Conservation (phyloP, 2,329 filamentous ascomycete genomes). For the Aspergillus eucalypticola region DNA sequence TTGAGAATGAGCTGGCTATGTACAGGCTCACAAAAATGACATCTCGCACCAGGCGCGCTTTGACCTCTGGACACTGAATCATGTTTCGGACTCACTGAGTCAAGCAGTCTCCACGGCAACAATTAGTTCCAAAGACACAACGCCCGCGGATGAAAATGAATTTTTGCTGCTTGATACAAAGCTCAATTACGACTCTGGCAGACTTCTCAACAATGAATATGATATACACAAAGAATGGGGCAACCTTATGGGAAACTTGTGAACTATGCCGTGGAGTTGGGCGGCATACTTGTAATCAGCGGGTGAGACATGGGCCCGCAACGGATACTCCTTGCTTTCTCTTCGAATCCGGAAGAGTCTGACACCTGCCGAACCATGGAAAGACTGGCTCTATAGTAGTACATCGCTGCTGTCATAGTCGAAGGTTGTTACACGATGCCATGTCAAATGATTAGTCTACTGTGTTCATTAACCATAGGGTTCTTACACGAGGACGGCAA, state of each 20-base stretch:
- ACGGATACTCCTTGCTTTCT: neutral
- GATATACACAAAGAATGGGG: neutral
- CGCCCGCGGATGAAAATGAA: no score
- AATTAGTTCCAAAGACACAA: neutral
- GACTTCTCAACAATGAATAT: neutral
- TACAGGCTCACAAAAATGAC: neutral
- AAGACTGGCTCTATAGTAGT: neutral
- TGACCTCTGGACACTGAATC: neutral
- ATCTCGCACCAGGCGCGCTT: neutral
- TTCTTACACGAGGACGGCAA: neutral
- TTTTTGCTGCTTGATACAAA: no score
- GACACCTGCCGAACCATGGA: neutral
- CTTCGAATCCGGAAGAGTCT: neutral
- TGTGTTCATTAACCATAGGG: neutral
- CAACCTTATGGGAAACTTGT: neutral
- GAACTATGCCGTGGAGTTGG: no score
- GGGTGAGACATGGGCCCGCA: neutral
- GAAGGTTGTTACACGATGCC: neutral
- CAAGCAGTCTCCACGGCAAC: neutral
- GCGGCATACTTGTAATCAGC: neutral
- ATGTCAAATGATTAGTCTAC: no score
- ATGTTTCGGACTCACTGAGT: neutral
- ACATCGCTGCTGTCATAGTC: neutral
- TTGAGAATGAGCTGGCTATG: neutral
- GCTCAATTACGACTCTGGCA: neutral